phyloP scores from a whole-genome alignment of 139 green algal species.

The Picochlorum sp. region DNA sequence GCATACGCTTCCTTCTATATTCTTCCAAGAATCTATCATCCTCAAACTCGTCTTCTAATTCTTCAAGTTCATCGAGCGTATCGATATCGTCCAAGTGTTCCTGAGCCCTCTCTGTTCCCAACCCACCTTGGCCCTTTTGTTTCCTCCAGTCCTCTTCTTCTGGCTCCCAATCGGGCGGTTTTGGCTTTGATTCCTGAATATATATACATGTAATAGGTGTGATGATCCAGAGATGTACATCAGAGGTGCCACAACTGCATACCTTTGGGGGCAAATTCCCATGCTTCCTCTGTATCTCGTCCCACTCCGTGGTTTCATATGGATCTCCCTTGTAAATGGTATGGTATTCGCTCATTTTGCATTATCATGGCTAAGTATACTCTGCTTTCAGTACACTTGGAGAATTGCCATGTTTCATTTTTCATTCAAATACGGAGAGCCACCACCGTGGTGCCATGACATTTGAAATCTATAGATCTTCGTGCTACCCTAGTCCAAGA shows the following conservation, averaged over 20 bases:
- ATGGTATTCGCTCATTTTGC: conserved; percentile 59
- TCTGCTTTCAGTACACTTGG: background rate
- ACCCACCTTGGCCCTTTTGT: background rate
- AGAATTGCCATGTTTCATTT: background rate
- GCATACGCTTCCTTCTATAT: conserved; percentile 56
- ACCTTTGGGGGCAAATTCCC: conserved; percentile 60
- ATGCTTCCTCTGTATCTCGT: conserved; percentile 67
- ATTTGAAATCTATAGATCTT: background rate
- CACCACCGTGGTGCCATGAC: background rate
- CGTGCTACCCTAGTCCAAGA: background rate
- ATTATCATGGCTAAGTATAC: background rate
- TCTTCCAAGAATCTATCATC: conserved; percentile 48
- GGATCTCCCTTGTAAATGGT: conserved; percentile 56
- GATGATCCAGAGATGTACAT: background rate
- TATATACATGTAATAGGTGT: background rate
- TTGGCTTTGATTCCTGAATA: conserved; percentile 35
- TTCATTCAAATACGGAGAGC: conserved; percentile 2
- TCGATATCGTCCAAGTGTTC: too few species aligned
- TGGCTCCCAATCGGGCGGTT: conserved; percentile 48
- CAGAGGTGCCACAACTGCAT: background rate
- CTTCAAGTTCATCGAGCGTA: too few species aligned
- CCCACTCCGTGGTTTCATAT: conserved; percentile 75
- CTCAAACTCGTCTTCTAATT: conserved; percentile 9
- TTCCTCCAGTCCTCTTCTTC: conserved; percentile 24
- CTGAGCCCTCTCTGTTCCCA: too few species aligned